A percentile compares a stretch with the other conserved stretches of the same genome.
Conservation (phyloP, 1,284 basidiomycete species). For the Vanrija sp. region DNA sequence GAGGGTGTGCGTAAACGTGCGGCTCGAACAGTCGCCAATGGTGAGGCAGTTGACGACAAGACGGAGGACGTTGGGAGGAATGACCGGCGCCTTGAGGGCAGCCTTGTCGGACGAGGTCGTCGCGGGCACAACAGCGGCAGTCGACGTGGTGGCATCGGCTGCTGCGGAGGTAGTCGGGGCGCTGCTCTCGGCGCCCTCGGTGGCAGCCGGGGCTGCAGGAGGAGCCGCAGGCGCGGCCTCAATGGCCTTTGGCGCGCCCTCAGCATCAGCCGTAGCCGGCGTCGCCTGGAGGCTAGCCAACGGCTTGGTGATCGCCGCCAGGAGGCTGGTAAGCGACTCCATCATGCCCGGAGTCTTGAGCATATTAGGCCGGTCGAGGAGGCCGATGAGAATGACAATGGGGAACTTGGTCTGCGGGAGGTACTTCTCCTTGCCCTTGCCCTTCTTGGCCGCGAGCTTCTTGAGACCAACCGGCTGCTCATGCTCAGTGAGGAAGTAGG, state of each 20-base stretch:
- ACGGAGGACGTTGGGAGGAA: conserved; percentile 73
- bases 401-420: conserved; percentile 78
- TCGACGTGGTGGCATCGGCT: background rate
- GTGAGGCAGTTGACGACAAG: conserved; percentile 92
- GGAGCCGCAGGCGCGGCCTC: background rate
- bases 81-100: conserved; percentile 59
- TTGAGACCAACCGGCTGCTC: conserved; percentile 73
- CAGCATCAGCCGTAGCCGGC: background rate
- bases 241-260: background rate
- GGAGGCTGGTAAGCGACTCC: conserved; percentile 79
- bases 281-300: conserved; percentile 49
- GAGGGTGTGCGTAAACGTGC: conserved; percentile 86
- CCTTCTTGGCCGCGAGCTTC: conserved; percentile 68
- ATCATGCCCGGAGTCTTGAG: conserved; percentile 82
- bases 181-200: background rate
- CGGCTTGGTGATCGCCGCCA: conserved; percentile 81
- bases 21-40: conserved; percentile 87
- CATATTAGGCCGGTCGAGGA: conserved; percentile 78
- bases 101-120: background rate
- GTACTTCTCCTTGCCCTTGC: conserved; percentile 87
- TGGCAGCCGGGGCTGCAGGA: background rate
- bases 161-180: conserved; percentile 2
- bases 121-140: background rate
- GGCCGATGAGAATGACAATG: conserved; percentile 75
- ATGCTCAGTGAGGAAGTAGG: conserved; percentile 93